Evolutionary conservation across 306 rosid genomes (phyloP).

Genomic region (Lathyrus aphaca): DNA sequence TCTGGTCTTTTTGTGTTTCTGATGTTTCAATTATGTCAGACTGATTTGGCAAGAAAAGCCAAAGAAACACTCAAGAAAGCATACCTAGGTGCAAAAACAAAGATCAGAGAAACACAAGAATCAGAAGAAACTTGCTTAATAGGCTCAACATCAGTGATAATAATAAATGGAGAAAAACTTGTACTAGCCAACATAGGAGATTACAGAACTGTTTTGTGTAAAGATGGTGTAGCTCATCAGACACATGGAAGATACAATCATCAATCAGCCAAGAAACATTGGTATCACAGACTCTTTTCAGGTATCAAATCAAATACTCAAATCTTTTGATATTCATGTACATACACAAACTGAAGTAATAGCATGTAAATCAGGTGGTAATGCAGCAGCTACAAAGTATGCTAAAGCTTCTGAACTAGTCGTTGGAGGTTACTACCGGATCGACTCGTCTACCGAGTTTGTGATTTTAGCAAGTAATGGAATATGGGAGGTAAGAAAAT

Average conservation of each 20-base stretch:
- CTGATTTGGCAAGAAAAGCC: slow-evolving; percentile 53
- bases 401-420: slow-evolving; percentile 57
- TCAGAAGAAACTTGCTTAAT: slow-evolving; percentile 40
- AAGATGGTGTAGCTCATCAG: slow-evolving; percentile 72
- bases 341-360: slow-evolving; percentile 24
- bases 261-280: slow-evolving; percentile 43
- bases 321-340: slow-evolving; percentile 1
- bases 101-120: slow-evolving; percentile 46
- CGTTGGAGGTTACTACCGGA: slow-evolving; percentile 56
- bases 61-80: slow-evolving; percentile 73
- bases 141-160: slow-evolving; percentile 71
- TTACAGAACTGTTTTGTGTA: slow-evolving; percentile 75
- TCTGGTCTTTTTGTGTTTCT: not conserved
- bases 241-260: slow-evolving; percentile 40
- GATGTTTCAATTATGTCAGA: slow-evolving; percentile 38
- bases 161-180: slow-evolving; percentile 72
- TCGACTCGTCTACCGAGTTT: slow-evolving; percentile 65
- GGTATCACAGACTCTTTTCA: slow-evolving; percentile 60
- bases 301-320: slow-evolving; percentile 44
- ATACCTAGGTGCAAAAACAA: slow-evolving; percentile 54
- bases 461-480: slow-evolving; percentile 77
- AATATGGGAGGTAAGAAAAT: slow-evolving; percentile 97
- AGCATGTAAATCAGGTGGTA: slow-evolving; percentile 37
- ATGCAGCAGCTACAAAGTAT: slow-evolving; percentile 32
- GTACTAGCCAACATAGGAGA: slow-evolving; percentile 75